These are phyloP conservation scores for Candida awuae DNA, from an alignment of 805 yeast species.

Conservation along the genomic window DNA sequence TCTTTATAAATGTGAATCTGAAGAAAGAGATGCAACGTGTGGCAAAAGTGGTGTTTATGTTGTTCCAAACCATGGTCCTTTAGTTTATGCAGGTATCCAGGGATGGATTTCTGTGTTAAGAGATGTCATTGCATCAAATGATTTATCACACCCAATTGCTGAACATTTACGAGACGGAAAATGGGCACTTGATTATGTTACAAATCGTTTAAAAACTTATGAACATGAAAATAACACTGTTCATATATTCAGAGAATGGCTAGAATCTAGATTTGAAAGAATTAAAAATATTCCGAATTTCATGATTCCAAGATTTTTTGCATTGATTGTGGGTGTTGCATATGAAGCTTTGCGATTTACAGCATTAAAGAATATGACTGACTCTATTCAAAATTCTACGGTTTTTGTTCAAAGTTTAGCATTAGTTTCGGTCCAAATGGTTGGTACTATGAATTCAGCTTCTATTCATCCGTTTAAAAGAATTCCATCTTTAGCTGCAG, in stretches of 20 bases:
- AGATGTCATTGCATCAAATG: constrained; percentile 55
- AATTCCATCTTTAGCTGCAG: constrained; percentile 85
- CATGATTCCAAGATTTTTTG: constrained; percentile 80
- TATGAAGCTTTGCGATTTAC: constrained; percentile 73
- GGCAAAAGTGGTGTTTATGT: constrained; percentile 68
- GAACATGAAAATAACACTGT: constrained; percentile 37
- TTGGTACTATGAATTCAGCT: constrained; percentile 63
- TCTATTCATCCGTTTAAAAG: constrained; percentile 59
- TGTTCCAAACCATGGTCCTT: constrained; percentile 64
- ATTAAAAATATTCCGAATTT: constrained; percentile 67
- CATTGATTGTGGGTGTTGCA: constrained; percentile 70
- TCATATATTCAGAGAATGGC: constrained; percentile 58
- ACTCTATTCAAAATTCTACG: constrained; percentile 51
- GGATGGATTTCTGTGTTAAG: constrained; percentile 79
- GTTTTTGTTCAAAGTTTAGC: constrained; percentile 74
- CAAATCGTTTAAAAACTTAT: constrained; percentile 53
- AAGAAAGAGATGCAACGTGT: constrained; percentile 72
- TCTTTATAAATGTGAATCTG: constrained; percentile 73
- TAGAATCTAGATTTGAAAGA: constrained; percentile 52
- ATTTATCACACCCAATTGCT: constrained; percentile 78
- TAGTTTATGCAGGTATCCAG: constrained; percentile 84
- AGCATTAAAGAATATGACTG: constrained; percentile 51
- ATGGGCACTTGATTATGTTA: constrained; percentile 83
- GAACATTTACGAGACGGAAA: constrained; percentile 71
- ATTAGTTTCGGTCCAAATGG: constrained; percentile 80